A percentile compares a stretch with the other conserved stretches of the same genome.
These are phyloP conservation scores for Micractinium sp. DNA, from an alignment of 139 green algal genomes.

Conservation along the genomic window DNA sequence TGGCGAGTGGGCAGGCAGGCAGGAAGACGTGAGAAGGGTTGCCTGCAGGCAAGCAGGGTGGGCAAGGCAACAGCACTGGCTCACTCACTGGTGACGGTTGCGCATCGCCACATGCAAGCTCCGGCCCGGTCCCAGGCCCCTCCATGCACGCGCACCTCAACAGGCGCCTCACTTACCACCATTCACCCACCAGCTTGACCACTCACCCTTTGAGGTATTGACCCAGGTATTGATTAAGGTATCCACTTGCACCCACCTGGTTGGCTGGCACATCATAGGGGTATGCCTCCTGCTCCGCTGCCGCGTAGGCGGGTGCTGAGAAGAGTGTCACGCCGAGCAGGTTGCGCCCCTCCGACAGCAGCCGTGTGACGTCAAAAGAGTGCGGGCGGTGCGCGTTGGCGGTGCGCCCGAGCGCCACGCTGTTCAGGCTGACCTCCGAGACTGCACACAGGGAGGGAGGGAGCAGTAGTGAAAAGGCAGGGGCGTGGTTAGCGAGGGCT, in stretches of 20 bases:
- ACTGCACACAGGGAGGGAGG: background rate
- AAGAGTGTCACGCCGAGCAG: slow-evolving; percentile 26
- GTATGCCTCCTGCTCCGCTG: slow-evolving; percentile 1
- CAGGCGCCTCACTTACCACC: background rate
- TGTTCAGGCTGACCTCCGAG: slow-evolving; percentile 62
- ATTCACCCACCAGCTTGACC: too few species aligned
- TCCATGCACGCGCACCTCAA: background rate
- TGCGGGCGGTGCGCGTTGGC: slow-evolving; percentile 57
- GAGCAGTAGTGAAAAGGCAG: too few species aligned
- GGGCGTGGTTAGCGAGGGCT: too few species aligned
- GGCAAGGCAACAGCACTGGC: background rate
- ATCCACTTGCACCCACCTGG: slow-evolving; percentile 1
- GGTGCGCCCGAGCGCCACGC: slow-evolving; percentile 7
- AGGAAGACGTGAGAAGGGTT: background rate
- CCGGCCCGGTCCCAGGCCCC: too few species aligned
- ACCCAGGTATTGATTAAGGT: too few species aligned
- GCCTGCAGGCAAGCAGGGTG: background rate
- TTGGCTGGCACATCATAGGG: slow-evolving; percentile 44
- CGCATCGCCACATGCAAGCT: background rate
- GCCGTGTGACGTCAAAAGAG: slow-evolving; percentile 2
- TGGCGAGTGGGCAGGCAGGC: background rate
- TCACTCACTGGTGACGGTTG: background rate
- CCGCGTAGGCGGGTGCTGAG: slow-evolving; percentile 23
- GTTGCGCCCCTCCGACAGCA: background rate
- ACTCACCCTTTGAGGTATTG: too few species aligned